These are phyloP conservation scores for Rhynchospora breviuscula DNA, from an alignment of 176 grass and related monocot species.

Conservation along the genomic window DNA sequence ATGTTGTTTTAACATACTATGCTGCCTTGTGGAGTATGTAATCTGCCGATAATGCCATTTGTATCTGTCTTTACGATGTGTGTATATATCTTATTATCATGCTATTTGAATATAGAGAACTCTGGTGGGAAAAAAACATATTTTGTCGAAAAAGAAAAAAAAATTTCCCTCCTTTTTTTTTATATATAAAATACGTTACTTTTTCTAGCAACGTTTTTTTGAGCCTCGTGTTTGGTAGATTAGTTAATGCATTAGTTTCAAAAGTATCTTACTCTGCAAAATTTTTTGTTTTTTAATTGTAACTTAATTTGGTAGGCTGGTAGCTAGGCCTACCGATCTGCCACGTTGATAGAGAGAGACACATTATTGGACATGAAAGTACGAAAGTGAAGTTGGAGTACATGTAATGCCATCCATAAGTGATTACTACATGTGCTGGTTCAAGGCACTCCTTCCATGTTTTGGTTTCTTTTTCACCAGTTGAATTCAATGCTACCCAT, in stretches of 20 bases:
- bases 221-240: too few relatives aligned
- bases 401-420: neutral
- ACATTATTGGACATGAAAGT: too few relatives aligned
- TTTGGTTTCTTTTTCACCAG: neutral
- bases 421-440: neutral
- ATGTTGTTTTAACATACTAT: neutral
- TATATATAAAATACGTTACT: too few relatives aligned
- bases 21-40: neutral
- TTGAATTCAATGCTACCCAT: neutral
- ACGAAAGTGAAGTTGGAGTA: neutral
- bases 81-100: neutral
- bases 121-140: neutral
- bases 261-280: too few relatives aligned
- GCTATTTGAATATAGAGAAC: neutral
- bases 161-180: neutral
- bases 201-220: too few relatives aligned
- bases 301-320: too few relatives aligned
- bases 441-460: neutral
- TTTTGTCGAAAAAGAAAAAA: neutral
- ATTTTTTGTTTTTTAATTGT: too few relatives aligned
- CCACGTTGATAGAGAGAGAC: too few relatives aligned
- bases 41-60: conserved; percentile 3
- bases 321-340: too few relatives aligned
- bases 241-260: too few relatives aligned
- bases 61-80: conserved; percentile 1